Evolutionary conservation across 2,329 filamentous ascomycete species (phyloP).

Genomic region (Colletotrichum euphorbiae): DNA sequence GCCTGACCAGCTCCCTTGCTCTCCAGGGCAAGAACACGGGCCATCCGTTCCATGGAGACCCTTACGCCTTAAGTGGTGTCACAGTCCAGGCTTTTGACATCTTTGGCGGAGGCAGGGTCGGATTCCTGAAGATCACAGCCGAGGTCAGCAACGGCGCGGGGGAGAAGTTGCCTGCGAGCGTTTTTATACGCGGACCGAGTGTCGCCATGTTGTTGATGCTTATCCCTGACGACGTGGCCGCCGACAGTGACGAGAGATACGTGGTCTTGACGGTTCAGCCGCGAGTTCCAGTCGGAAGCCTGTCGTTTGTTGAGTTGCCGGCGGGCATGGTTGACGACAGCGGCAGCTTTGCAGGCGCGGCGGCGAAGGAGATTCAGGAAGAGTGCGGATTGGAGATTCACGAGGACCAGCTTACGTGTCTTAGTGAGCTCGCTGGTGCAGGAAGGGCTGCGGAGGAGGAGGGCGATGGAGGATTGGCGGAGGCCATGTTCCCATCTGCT

Average conservation of each 20-base stretch:
- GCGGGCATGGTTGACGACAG: constrained; percentile 69
- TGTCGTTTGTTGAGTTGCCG: constrained; percentile 67
- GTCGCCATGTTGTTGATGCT: constrained; percentile 71
- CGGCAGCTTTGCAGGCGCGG: constrained; percentile 66
- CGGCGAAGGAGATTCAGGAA: constrained; percentile 71
- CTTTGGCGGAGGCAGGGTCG: constrained; percentile 60
- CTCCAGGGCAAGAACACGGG: constrained; percentile 53
- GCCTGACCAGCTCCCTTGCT: constrained; percentile 58
- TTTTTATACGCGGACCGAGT: constrained; percentile 70
- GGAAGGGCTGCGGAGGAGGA: constrained; percentile 42
- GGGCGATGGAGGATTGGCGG: constrained; percentile 52
- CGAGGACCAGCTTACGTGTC: constrained; percentile 58
- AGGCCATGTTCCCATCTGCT: constrained; percentile 67
- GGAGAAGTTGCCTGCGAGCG: constrained; percentile 63
- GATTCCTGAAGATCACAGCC: constrained; percentile 68
- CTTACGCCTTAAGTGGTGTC: constrained; percentile 64
- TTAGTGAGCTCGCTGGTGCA: constrained; percentile 62
- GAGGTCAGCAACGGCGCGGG: constrained; percentile 59
- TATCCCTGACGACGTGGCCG: constrained; percentile 60
- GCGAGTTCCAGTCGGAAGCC: constrained; percentile 65
- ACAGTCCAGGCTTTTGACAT: constrained; percentile 65
- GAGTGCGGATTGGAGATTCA: constrained; percentile 67
- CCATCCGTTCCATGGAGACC: constrained; percentile 66
- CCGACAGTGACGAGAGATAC: constrained; percentile 60
- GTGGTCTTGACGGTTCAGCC: constrained; percentile 71